Evolutionary conservation across 2,329 filamentous ascomycete genomes (phyloP).

Genomic region (Ceratocystis diversiconidia): DNA sequence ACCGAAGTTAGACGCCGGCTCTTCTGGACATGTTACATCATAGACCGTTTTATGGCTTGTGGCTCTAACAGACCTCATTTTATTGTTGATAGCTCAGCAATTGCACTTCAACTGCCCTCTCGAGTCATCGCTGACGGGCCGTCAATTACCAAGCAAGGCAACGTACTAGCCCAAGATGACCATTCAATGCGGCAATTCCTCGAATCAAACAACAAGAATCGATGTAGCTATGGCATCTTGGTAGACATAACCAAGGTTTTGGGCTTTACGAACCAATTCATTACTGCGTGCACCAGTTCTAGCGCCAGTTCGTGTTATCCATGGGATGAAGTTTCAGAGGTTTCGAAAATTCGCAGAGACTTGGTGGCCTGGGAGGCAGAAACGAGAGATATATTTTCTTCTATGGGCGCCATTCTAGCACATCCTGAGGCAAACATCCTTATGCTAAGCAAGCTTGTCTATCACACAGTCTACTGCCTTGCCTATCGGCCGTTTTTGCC

Average conservation of each 20-base stretch:
- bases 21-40: conserved; percentile 79
- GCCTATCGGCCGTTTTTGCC: conserved; percentile 79
- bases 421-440: conserved; percentile 65
- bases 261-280: conserved; percentile 69
- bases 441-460: conserved; percentile 72
- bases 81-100: conserved; percentile 55
- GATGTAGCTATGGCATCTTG: conserved; percentile 65
- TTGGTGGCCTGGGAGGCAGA: conserved; percentile 74
- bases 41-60: conserved; percentile 70
- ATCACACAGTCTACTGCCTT: conserved; percentile 74
- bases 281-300: conserved; percentile 65
- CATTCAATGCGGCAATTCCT: conserved; percentile 64
- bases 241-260: conserved; percentile 75
- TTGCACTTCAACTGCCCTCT: conserved; percentile 60
- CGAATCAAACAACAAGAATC: conserved; percentile 52
- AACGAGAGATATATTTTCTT: conserved; percentile 65
- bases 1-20: conserved; percentile 64
- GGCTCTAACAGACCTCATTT: conserved; percentile 73
- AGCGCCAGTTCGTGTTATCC: conserved; percentile 85
- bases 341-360: conserved; percentile 75
- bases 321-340: conserved; percentile 73
- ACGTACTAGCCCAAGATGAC: conserved; percentile 53
- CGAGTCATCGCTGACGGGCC: conserved; percentile 48
- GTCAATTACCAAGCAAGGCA: conserved; percentile 54
- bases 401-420: conserved; percentile 59